Evolutionary conservation across 1,139 yeast genomes (phyloP), one percentile per base, ranked within the genome.

Genomic region (Hemisphaericaspora xylanilytica): DNA sequence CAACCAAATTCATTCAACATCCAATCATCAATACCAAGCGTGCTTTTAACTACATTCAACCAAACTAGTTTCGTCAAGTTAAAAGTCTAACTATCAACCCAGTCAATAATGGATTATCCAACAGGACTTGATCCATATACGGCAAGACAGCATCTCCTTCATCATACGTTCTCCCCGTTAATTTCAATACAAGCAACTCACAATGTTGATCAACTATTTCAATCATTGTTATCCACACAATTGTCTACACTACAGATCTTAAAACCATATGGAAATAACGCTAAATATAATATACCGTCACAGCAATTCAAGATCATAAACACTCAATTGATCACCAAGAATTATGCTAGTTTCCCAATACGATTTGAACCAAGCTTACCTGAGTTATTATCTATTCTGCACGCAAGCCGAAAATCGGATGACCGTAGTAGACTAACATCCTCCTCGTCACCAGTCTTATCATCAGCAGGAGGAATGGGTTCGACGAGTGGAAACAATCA

Each of bases 161-260:
- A 69, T 45, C 75, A 72, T 45, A 70, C 81, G 10, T 75, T 74
- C 44, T 73, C 81, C 20, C 90, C 90, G 12, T 62, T 73, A 32
- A 65, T 82, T 13, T 70, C 85, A 1, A 68, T 81, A 7, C 71
- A 71, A 18, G 66, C 81, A 4, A 72, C 86, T 0, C 67, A 56
- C 28, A 72, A 68, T 44, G 78, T 80, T 3, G 82, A 80, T 41
- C 51, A 58, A 12, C 50, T 75, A 10, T 65, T 80, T 24, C 70
- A 65, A 45, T 56, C 61, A 7, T 61, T 67, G 5, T 43, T 59
- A 51, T 61, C 37, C 45, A 61, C 38, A 45, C 67, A 62, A 56
- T 51, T 70, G 9, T 60, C 70, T 17, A 44, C 61, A 7, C 57
- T 70, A 37, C 67, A 59, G 50, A 50, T 70, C 16, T 51, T 71